A percentile compares a stretch with the other conserved stretches of the same genome.
Conservation (phyloP, 768 basidiomycete genomes). For the Rhodotorula graminis region DNA sequence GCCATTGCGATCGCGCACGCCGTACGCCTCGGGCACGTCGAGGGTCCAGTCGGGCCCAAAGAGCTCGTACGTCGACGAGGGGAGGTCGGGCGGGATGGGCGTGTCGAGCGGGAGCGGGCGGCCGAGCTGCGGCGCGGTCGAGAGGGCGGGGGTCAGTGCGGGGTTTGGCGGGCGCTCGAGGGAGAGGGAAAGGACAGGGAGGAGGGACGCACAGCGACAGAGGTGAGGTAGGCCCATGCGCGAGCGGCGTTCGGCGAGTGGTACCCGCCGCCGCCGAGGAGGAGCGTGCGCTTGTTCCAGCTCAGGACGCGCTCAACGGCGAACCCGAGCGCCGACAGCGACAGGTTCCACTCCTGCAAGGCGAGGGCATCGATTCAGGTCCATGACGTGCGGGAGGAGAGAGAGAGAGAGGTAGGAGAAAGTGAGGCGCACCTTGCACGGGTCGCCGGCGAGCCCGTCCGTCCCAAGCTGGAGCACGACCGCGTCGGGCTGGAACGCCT, state of each 20-base stretch:
- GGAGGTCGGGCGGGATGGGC: constrained; percentile 23
- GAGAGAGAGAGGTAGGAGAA: constrained; percentile 56
- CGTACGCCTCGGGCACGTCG: constrained; percentile 17
- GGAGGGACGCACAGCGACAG: constrained; percentile 57
- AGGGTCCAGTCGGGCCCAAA: not conserved
- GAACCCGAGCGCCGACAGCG: constrained; percentile 1
- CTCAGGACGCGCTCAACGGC: constrained; percentile 32
- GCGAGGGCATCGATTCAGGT: not conserved
- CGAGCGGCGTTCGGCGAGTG: constrained; percentile 74
- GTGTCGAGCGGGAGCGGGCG: constrained; percentile 10
- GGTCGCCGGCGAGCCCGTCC: constrained; percentile 81
- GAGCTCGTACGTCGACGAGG: not conserved
- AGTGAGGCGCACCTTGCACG: constrained; percentile 52
- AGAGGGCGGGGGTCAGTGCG: too few relatives aligned
- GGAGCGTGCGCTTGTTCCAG: constrained; percentile 40
- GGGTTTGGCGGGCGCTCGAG: too few relatives aligned
- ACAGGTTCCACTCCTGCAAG: constrained; percentile 55
- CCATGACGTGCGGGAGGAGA: constrained; percentile 24
- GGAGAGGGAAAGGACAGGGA: not conserved
- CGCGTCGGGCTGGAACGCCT: constrained; percentile 68
- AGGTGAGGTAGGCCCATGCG: constrained; percentile 79
- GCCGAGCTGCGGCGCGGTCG: constrained; percentile 22
- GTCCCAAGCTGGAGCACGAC: constrained; percentile 79
- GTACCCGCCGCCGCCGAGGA: constrained; percentile 65
- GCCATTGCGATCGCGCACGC: constrained; percentile 26